phyloP scores from a whole-genome alignment of 2,329 filamentous ascomycete genomes.

The Malbranchea cinnamomea region DNA sequence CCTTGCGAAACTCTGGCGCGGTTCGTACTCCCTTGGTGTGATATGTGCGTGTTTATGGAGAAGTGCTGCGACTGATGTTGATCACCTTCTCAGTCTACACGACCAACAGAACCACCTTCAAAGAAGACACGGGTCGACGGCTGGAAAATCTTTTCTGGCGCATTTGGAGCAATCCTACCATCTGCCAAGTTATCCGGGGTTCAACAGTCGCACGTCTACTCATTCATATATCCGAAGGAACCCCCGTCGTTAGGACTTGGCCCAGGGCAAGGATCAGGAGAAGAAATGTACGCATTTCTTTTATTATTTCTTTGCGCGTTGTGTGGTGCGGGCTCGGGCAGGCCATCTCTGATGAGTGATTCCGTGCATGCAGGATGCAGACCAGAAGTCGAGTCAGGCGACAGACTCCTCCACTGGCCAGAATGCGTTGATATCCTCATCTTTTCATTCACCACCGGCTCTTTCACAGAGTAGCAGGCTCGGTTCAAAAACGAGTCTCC shows the following conservation, averaged over 20 bases:
- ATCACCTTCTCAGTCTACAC: conserved; percentile 27
- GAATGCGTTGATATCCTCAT: conserved; percentile 5
- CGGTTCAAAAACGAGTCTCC: conserved; percentile 12
- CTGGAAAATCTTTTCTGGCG: conserved; percentile 41
- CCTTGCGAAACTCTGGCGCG: conserved; percentile 34
- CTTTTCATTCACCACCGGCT: background rate
- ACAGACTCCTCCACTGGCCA: no score
- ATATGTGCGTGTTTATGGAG: conserved; percentile 7
- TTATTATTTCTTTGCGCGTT: no score
- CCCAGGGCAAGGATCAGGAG: conserved; percentile 5
- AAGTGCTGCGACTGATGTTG: conserved; percentile 7
- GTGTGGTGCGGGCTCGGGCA: no score
- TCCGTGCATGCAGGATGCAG: no score
- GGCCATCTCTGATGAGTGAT: no score
- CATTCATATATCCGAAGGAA: conserved; percentile 26
- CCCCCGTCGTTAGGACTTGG: conserved; percentile 11
- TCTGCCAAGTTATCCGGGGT: conserved; percentile 24
- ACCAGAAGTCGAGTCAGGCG: no score
- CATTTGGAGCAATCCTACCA: conserved; percentile 30
- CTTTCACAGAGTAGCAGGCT: conserved; percentile 1
- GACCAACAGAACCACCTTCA: conserved; percentile 28
- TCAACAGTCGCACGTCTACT: conserved; percentile 30
- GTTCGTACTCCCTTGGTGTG: conserved; percentile 18
- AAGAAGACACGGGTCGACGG: conserved; percentile 26
- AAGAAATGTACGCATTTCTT: conserved; percentile 7